Base-by-base conservation (phyloP, 2,329 filamentous ascomycete species). In the Epichloe coenophiala region DNA sequence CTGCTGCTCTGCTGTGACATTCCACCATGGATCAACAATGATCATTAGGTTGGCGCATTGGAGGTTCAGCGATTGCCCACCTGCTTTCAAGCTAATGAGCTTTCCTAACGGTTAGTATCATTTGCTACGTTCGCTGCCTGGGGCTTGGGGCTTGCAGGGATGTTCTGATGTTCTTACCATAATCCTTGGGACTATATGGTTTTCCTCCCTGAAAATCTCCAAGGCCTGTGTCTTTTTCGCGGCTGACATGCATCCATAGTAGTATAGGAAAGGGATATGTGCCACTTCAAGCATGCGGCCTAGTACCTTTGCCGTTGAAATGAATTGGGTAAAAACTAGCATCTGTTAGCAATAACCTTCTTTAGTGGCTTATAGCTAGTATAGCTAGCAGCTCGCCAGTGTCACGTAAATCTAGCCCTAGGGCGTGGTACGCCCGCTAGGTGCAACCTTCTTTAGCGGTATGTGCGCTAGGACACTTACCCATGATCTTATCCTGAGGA, bases 11-110 rank as follows among this genome's bases (percentile, higher is more conserved):
- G 71, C 62, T 0, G 73, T 68, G 1, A 63, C 63, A 51, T 87
- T 86, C 78, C 79, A 88, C 76, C 77, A 81, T 0, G 69, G 64
- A 35, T 82, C 77, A 0, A 77, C 48, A 0, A 76, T 64, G 19
- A 81, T 77, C 21, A 78, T 73, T 3, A 76, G 71, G 45, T 77
- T 79, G 1, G 71, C 72, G 3, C 54, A 61, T 0, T 60, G 66
- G 0, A 75, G 52, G 40, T 75, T 73, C 48, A 70, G 66, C 27
- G 63, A 66, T 12, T 68, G 63, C 0, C 64, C 64, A 1, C 69
- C 67, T 13, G 61, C 64, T 15, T 53, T 59, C 36, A 72, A 53
- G 0, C 65, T 65, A 0, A 63, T 53, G 4, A 74, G 51, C 66
- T 72, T 36, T 13, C 4, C 27, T 1, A 7, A 11, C 15, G 11